phyloP scores from a whole-genome alignment of 2,329 filamentous ascomycete genomes.

The Cercospora sojina region DNA sequence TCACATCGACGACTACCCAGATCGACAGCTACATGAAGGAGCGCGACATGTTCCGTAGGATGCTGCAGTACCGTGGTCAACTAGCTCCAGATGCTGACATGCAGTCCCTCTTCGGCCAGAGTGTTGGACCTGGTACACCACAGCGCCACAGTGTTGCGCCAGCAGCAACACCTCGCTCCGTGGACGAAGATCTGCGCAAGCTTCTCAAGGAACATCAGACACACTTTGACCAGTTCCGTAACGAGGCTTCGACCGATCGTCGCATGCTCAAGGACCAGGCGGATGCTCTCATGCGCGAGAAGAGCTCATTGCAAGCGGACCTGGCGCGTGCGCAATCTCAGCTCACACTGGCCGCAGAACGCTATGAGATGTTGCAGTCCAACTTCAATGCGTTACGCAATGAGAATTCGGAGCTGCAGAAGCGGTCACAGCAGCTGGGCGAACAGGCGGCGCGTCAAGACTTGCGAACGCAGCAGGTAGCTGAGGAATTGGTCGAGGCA shows the following conservation, averaged over 20 bases:
- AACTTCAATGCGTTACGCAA: conserved; percentile 81
- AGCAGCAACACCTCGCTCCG: conserved; percentile 51
- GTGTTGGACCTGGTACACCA: conserved; percentile 54
- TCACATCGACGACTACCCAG: conserved; percentile 75
- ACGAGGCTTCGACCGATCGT: conserved; percentile 79
- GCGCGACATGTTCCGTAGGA: conserved; percentile 94
- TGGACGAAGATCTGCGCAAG: conserved; percentile 68
- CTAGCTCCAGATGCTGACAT: conserved; percentile 60
- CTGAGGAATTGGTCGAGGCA: conserved; percentile 87
- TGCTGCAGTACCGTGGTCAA: conserved; percentile 75
- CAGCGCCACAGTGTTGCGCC: conserved; percentile 41
- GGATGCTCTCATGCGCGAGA: conserved; percentile 76
- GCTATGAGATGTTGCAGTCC: conserved; percentile 83
- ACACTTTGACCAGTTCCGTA: conserved; percentile 85
- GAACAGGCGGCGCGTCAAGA: conserved; percentile 89
- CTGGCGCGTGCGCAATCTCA: conserved; percentile 78
- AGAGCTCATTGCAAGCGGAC: conserved; percentile 77
- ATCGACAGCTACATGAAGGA: conserved; percentile 94
- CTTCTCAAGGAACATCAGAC: conserved; percentile 83
- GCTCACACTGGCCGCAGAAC: conserved; percentile 74
- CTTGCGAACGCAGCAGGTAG: conserved; percentile 82
- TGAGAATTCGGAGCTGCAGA: conserved; percentile 84
- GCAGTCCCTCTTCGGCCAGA: conserved; percentile 69
- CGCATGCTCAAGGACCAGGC: conserved; percentile 81
- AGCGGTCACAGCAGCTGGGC: conserved; percentile 71